Evolutionary conservation across 2,329 filamentous ascomycete species (phyloP).

Genomic region (Alternaria sp.): DNA sequence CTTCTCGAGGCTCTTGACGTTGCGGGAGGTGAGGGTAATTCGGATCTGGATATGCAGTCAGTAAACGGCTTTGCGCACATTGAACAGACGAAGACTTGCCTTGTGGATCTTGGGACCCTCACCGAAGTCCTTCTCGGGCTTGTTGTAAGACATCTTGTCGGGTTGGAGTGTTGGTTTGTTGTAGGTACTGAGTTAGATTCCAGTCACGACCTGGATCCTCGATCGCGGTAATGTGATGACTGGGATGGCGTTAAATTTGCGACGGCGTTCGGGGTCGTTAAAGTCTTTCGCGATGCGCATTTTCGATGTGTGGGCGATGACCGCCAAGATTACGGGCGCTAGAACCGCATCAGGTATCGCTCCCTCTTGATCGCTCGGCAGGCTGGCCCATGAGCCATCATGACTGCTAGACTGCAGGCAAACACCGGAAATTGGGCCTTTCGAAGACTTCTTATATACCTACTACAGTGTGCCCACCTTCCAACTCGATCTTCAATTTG

Average conservation of each 20-base stretch:
- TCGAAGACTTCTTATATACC: background rate
- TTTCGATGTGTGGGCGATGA: constrained; percentile 26
- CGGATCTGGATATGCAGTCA: constrained; percentile 67
- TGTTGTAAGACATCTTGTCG: constrained; percentile 63
- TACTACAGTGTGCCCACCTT: background rate
- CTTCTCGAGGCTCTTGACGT: constrained; percentile 86
- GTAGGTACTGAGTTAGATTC: constrained; percentile 37
- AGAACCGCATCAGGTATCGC: constrained; percentile 39
- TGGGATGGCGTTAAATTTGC: constrained; percentile 48
- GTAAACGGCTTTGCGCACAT: background rate
- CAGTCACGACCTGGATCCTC: constrained; percentile 59
- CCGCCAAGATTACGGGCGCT: constrained; percentile 42
- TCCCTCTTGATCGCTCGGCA: constrained; percentile 11
- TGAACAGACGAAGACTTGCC: background rate
- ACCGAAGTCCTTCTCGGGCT: constrained; percentile 90
- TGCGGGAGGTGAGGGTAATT: constrained; percentile 95
- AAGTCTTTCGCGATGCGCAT: constrained; percentile 20
- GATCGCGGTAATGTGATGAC: constrained; percentile 65
- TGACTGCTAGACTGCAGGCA: constrained; percentile 32
- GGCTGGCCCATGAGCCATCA: constrained; percentile 36
- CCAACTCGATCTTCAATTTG: no score
- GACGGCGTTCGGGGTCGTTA: constrained; percentile 43
- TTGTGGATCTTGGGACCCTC: constrained; percentile 96
- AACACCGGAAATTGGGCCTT: constrained; percentile 11
- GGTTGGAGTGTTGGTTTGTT: constrained; percentile 31